Base-by-base conservation (phyloP, 192 early-diverging fungal genomes). In the Mortierella alpina region DNA sequence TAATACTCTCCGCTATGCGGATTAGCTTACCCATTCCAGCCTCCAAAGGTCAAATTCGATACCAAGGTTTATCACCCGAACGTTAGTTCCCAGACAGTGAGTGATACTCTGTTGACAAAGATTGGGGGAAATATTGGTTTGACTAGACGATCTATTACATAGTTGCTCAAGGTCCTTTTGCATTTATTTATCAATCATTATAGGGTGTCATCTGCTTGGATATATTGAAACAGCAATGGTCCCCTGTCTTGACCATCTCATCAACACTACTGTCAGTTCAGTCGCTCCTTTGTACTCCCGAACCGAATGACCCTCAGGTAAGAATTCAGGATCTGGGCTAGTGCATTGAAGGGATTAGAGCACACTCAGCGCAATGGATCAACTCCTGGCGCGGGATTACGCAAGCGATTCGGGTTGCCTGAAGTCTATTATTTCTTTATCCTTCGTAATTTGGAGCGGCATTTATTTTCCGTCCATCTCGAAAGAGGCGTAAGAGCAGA, bases 161-260 rank as follows among this genome's bases (percentile, higher is more conserved):
- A 51, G 13, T 57, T 50, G 17, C 49, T 23, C 13, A 57, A 50
- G 31, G 31, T 31, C 31, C 3, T 3, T 31, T 31, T 31, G 31
- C 15, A 23, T 48, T 44, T 14, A 46, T 47, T 31, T 56, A 39
- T 45, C 7, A 14, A 18, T 14, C 23, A n/a, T 53, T 22, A n/a
- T 72, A 80, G 77, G 77, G 77, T 8, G 77, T 68, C 22, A 73
- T 76, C 39, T 76, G 71, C 46, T 20, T 79, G 67, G 86, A 94
- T 76, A 92, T 94, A 56, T 81, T 95, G 41, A 94, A 94, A 70
- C 90, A 95, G 59, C 86, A 93, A 48, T 95, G 93, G 93, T 88
- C 88, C 9, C 93, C 93, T 5, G 92, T 91, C 0, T 64, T 93
- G 55, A 92, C 92, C 12, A 55, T 89, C 22, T 82, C 83, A 6